phyloP scores from a whole-genome alignment of 1,139 yeast genomes.

The Suhomyces taliae region DNA sequence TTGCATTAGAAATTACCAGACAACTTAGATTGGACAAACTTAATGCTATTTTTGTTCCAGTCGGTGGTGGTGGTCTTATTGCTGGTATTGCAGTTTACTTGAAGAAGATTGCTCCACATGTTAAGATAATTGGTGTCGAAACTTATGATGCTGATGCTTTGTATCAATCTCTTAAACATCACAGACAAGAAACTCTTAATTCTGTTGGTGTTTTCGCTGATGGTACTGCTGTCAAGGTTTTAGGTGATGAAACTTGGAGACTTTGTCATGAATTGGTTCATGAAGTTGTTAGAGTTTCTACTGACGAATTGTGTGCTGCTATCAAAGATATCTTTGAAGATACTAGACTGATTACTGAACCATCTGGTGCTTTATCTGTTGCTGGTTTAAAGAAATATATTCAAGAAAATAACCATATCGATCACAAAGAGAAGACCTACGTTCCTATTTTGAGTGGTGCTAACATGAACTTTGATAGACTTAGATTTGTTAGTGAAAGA shows the following conservation, averaged over 20 bases:
- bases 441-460: slow-evolving; percentile 94
- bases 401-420: slow-evolving; percentile 60
- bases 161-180: slow-evolving; percentile 63
- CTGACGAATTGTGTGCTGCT: slow-evolving; percentile 98
- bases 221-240: slow-evolving; percentile 93
- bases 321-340: slow-evolving; percentile 96
- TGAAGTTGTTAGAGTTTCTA: slow-evolving; percentile 80
- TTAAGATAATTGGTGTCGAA: slow-evolving; percentile 93
- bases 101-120: slow-evolving; percentile 96
- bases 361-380: slow-evolving; percentile 94
- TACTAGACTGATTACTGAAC: slow-evolving; percentile 91
- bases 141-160: slow-evolving; percentile 94
- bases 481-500: slow-evolving; percentile 96
- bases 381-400: slow-evolving; percentile 92
- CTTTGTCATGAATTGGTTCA: slow-evolving; percentile 78
- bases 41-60: slow-evolving; percentile 85
- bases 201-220: slow-evolving; percentile 98
- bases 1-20: slow-evolving; percentile 87
- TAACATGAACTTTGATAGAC: slow-evolving; percentile 94
- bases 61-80: slow-evolving; percentile 96
- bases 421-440: slow-evolving; percentile 71
- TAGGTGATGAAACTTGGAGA: slow-evolving; percentile 91
- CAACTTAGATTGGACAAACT: slow-evolving; percentile 78
- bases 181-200: slow-evolving; percentile 55
- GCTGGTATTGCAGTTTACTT: slow-evolving; percentile 89